phyloP scores from a whole-genome alignment of 257 asterid species.

The Nicotiana obtusifolia region DNA sequence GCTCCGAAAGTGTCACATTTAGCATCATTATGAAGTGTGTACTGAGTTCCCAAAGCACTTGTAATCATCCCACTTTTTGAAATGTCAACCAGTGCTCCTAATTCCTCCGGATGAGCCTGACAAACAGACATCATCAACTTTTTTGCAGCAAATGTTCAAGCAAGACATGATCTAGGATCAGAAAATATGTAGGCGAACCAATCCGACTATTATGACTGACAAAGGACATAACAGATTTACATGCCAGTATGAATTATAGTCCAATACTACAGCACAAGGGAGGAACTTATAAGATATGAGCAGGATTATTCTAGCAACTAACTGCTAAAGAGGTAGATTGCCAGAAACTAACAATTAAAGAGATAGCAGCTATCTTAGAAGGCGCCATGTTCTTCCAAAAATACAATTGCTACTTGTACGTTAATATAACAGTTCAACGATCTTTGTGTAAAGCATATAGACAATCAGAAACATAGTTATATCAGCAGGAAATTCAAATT shows the following conservation, averaged over 20 bases:
- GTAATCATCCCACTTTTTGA: conserved; percentile 96
- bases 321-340: background rate
- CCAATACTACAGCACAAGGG: background rate
- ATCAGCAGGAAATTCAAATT: conserved; percentile 2
- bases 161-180: background rate
- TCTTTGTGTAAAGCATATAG: background rate
- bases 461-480: background rate
- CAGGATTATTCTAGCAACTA: background rate
- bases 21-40: conserved; percentile 69
- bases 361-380: background rate
- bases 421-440: background rate
- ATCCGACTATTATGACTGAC: background rate
- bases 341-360: conserved; percentile 4
- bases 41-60: conserved; percentile 76
- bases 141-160: conserved; percentile 1
- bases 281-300: background rate
- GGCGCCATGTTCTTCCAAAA: background rate
- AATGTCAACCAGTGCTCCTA: conserved; percentile 80
- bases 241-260: background rate
- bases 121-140: conserved; percentile 11
- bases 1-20: conserved; percentile 92
- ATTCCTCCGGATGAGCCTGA: conserved; percentile 91
- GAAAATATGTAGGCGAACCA: background rate
- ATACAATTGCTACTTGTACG: background rate
- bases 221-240: background rate